phyloP scores from a whole-genome alignment of 805 yeast species.

The Cyberlindnera meyerae region DNA sequence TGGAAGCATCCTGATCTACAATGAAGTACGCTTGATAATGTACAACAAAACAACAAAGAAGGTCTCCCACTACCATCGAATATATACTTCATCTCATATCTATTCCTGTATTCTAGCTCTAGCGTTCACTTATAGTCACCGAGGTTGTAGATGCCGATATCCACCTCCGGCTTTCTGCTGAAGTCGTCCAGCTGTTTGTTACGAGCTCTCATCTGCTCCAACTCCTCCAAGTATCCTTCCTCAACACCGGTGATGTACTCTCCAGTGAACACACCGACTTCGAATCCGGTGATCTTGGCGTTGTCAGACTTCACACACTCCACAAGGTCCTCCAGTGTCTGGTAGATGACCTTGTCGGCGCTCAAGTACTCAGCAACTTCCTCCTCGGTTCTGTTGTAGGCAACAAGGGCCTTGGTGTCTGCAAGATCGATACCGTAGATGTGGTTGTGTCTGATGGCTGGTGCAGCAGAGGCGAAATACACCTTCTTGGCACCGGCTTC shows the following conservation, averaged over 20 bases:
- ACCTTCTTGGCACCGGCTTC: conserved; percentile 97
- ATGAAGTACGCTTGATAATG: no score
- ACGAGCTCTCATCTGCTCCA: conserved; percentile 77
- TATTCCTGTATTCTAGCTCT: no score
- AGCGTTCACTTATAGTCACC: conserved; percentile 43
- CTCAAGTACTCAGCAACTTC: conserved; percentile 77
- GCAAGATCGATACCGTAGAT: conserved; percentile 97
- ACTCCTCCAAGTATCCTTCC: conserved; percentile 70
- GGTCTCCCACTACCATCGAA: no score
- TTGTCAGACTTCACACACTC: conserved; percentile 62
- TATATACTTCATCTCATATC: no score
- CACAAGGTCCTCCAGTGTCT: conserved; percentile 74
- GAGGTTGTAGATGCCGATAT: conserved; percentile 55
- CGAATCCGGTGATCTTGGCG: conserved; percentile 55
- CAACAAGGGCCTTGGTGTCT: conserved; percentile 89
- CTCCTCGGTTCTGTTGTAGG: conserved; percentile 68
- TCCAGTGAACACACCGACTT: conserved; percentile 97
- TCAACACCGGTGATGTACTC: conserved; percentile 92
- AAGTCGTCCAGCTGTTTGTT: conserved; percentile 62
- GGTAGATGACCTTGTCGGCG: conserved; percentile 89
- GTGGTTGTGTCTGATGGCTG: conserved; percentile 94
- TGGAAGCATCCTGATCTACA: no score
- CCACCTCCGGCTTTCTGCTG: conserved; percentile 69
- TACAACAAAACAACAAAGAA: no score
- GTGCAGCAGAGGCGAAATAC: conserved; percentile 96